Evolutionary conservation across 2,329 filamentous ascomycete species (phyloP), one percentile per base, ranked within the genome.

Genomic region (Cladosporium colombiae): DNA sequence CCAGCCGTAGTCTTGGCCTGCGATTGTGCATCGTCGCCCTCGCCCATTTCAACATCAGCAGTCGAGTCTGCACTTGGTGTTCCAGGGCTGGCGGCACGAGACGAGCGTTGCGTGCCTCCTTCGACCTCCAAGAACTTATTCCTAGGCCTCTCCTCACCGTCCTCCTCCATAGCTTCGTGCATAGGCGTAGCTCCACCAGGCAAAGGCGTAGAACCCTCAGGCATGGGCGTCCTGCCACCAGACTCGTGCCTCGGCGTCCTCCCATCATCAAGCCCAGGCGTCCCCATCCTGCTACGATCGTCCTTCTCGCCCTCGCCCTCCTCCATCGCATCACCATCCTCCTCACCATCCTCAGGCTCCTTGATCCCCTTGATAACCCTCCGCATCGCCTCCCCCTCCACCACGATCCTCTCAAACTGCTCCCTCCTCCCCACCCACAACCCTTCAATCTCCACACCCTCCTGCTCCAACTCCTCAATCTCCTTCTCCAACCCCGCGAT

Each of bases 351-450:
- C 79, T 97, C 93, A 0, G 95, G 91, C 79, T 97, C 93, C 80
- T 97, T 96, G 82, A 97, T 94, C 74, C 97, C 93, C 67, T 93
- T 88, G 74, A 98, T 97, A 76, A 96, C 84, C 58, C 91, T 85
- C 66, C 93, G 84, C 77, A 98, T 84, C 69, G 91, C 85, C 86
- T 91, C 91, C n/a, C 92, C 92, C 81, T 97, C 94, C 67, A 93
- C 91, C 75, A 97, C 91, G 73, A 98, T 93, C 65, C 88, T 86
- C 66, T 89, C 91, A 78, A 97, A 97, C 78, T 97, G 92, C 71
- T 92, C 91, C 68, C 90, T 84, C 46, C 94, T 85, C 78, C 96
- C 93, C 50, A 86, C 83, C 93, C 93, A 97, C 0, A 92, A 95
- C 69, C 84, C 86, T 58, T 88, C 90, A 76, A 96, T 96, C 44